Evolutionary conservation across 75 land plant species (phyloP).

Genomic region (Cryptomeria japonica): DNA sequence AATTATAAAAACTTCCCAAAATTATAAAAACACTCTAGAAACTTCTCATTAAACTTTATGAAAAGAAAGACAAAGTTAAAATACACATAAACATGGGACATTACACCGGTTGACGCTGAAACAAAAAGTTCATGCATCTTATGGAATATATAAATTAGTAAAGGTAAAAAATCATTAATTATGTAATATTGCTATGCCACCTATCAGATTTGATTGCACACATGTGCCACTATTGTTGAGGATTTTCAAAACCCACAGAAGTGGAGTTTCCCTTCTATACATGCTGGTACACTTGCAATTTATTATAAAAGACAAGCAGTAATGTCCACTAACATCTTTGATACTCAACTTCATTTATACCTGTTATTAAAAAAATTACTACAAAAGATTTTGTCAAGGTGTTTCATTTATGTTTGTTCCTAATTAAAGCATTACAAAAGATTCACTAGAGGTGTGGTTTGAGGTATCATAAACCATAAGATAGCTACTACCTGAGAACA

Average conservation of each 20-base stretch:
- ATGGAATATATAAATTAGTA: background rate
- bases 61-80: background rate
- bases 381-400: background rate
- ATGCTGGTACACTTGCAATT: background rate
- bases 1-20: no score
- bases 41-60: background rate
- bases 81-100: background rate
- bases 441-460: background rate
- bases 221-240: background rate
- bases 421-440: background rate
- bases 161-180: no score
- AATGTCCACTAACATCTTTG: background rate
- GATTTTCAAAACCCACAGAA: background rate
- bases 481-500: background rate
- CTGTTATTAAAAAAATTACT: background rate
- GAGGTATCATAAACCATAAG: background rate
- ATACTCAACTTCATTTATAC: background rate
- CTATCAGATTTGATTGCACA: background rate
- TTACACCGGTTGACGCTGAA: background rate
- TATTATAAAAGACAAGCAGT: background rate
- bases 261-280: background rate
- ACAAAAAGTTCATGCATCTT: no score
- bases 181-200: background rate
- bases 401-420: background rate
- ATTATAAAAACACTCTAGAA: background rate